Evolutionary conservation across 169 alveolate genomes (phyloP).

Genomic region (Plasmodium gonderi): DNA sequence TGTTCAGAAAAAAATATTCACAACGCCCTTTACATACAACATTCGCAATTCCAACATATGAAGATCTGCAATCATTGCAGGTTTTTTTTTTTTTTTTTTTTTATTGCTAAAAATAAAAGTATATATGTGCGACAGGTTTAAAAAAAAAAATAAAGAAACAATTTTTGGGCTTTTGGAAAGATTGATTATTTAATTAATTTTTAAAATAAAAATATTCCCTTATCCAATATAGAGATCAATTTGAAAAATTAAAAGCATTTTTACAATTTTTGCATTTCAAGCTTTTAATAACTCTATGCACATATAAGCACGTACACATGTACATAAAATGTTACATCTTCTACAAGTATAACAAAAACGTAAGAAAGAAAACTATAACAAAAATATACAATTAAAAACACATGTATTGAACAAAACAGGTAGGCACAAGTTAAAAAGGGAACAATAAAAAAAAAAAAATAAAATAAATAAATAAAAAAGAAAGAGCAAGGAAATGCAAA

Average conservation of each 20-base stretch:
- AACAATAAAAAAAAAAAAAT: too few relatives aligned
- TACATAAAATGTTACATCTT: neutral
- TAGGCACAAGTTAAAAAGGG: neutral
- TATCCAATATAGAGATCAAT: neutral
- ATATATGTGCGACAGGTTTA: neutral
- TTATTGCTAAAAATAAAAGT: neutral
- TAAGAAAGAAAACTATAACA: neutral
- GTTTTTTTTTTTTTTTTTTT: neutral
- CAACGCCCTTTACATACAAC: neutral
- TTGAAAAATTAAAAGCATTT: neutral
- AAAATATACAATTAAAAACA: neutral
- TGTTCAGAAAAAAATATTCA: neutral
- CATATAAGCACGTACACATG: neutral
- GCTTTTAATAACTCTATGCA: neutral
- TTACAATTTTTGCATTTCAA: neutral
- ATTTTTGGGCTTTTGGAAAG: neutral
- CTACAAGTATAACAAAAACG: neutral
- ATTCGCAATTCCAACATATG: neutral
- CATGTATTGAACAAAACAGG: neutral
- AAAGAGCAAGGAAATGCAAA: neutral
- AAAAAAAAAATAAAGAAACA: neutral
- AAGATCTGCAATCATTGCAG: neutral
- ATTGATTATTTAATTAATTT: neutral
- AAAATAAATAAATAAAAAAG: too few relatives aligned
- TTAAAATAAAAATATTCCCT: neutral